Evolutionary conservation across 495 filamentous ascomycete species (phyloP).

Genomic region (Penicillium daleae): DNA sequence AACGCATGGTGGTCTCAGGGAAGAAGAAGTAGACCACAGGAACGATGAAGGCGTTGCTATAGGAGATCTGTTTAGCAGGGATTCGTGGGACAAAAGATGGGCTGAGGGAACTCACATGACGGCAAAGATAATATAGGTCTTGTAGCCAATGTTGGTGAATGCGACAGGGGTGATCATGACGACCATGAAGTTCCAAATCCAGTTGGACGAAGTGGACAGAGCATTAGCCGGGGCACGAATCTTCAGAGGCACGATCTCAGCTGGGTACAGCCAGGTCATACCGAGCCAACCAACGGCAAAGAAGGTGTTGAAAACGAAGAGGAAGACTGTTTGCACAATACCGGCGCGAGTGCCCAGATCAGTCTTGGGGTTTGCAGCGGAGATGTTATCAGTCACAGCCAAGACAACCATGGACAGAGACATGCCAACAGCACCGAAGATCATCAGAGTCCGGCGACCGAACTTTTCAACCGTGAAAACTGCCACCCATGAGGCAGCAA

Average conservation of each 20-base stretch:
- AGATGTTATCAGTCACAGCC: conserved; percentile 50
- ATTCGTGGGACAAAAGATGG: neutral
- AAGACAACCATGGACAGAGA: conserved; percentile 69
- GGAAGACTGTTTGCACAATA: conserved; percentile 60
- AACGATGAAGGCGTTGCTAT: conserved; percentile 69
- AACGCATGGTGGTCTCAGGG: conserved; percentile 73
- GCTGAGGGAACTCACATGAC: conserved; percentile 45
- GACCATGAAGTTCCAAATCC: conserved; percentile 63
- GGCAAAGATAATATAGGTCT: conserved; percentile 73
- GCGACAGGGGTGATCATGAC: conserved; percentile 68
- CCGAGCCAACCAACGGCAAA: conserved; percentile 79
- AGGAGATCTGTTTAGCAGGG: neutral
- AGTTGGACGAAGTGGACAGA: conserved; percentile 66
- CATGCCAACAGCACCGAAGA: conserved; percentile 73
- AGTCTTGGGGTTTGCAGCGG: conserved; percentile 25
- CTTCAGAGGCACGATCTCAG: conserved; percentile 68
- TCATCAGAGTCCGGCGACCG: conserved; percentile 72
- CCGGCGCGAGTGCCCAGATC: conserved; percentile 39
- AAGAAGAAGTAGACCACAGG: conserved; percentile 76
- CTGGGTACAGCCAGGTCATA: conserved; percentile 73
- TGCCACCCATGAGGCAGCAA: conserved; percentile 70
- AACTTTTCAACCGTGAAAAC: conserved; percentile 72
- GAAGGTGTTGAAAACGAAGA: conserved; percentile 78
- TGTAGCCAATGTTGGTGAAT: conserved; percentile 63
- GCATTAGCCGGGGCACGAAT: conserved; percentile 70